Base-by-base conservation (phyloP, 2,329 filamentous ascomycete genomes). In the Penicillium sp. region DNA sequence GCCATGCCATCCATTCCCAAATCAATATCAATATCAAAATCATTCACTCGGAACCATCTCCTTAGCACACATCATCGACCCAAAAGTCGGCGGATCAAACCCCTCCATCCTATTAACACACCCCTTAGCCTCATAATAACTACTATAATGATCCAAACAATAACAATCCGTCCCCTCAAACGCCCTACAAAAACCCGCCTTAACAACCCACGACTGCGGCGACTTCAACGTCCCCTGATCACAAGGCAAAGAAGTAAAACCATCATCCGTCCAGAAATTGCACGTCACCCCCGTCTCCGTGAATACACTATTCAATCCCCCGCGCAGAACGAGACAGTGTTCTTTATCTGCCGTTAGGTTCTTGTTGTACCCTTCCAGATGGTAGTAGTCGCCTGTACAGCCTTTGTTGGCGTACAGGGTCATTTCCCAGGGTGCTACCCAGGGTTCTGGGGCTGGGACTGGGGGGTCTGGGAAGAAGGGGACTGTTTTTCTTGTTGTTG, bases 141-240 rank as follows among this genome's bases (percentile, higher is more conserved):
- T 7, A 3, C 7, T n/a, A n/a, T 25, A 18, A 0, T 12, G 8
- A 30, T 50, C 47, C 29, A 16, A 35, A 13, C 36, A 50, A 46
- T 35, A 22, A 27, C 47, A 50, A 27, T 40, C 25, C 1, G 9
- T 9, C 7, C 4, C 22, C 11, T 19, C 39, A 22, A 37, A 56
- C 1, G 30, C 27, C 2, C 3, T 13, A n/a, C 56, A 58, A 2
- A 18, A 28, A 10, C 51, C 55, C 12, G 39, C 28, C 6, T 34
- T 49, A 3, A 58, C 22, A 14, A 29, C 25, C 44, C 45, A 58
- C 8, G 56, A 57, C 16, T 27, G 12, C 0, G 52, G 48, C 14
- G 43, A 18, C 10, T 29, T 31, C 13, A 57, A 19, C 4, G 14
- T 46, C 3, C 47, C 36, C 3, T 16, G 4, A 13, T 40, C 44